Evolutionary conservation across 2,329 filamentous ascomycete species (phyloP).

Genomic region (Neopestalotiopsis clavispora): DNA sequence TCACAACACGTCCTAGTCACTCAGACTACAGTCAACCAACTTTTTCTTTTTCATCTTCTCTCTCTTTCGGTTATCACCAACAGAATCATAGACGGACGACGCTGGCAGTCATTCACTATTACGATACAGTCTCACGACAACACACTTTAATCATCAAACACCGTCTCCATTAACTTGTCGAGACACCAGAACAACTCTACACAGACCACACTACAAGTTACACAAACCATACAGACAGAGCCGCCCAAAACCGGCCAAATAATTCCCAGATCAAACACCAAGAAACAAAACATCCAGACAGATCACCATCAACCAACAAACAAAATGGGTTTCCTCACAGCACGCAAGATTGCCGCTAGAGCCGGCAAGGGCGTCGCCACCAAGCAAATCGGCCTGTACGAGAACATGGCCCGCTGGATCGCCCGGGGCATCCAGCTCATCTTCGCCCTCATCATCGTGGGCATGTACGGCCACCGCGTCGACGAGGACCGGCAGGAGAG

Average conservation of each 20-base stretch:
- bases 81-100: not conserved
- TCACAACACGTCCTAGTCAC: not conserved
- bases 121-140: not conserved
- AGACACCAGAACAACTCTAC: not conserved
- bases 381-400: slow-evolving; percentile 51
- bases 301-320: not conserved
- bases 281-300: not conserved
- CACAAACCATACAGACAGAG: not conserved
- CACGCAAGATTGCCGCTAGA: slow-evolving; percentile 23
- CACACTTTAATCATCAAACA: not conserved
- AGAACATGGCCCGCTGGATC: slow-evolving; percentile 52
- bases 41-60: not conserved
- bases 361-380: slow-evolving; percentile 48
- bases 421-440: slow-evolving; percentile 73
- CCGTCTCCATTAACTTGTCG: not conserved
- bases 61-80: not conserved
- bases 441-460: slow-evolving; percentile 70
- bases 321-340: slow-evolving; percentile 13
- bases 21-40: not conserved
- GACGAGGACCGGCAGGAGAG: slow-evolving; percentile 43
- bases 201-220: not conserved
- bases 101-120: slow-evolving; percentile 15
- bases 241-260: not conserved
- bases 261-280: not conserved
- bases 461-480: slow-evolving; percentile 71